Conservation (phyloP, 139 green algal species). For the Micractinium sp. region DNA sequence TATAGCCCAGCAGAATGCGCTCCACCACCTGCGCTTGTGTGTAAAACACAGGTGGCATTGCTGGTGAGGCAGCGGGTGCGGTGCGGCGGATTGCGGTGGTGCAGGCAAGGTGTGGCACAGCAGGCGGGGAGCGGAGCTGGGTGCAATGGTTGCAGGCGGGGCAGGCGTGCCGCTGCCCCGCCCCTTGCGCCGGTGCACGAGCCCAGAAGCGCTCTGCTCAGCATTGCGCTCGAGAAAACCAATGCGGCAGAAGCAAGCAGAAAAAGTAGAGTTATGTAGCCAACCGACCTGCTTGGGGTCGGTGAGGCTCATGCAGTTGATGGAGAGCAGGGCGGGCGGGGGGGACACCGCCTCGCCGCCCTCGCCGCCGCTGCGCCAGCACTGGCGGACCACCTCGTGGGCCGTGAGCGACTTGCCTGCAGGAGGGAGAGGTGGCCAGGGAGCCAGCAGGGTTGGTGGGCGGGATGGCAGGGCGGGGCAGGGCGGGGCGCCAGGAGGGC, state of each 20-base stretch:
- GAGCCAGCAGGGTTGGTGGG: background rate
- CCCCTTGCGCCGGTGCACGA: background rate
- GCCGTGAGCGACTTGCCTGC: constrained; percentile 61
- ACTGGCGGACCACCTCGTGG: constrained; percentile 45
- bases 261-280: no score
- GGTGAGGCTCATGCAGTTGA: constrained; percentile 70
- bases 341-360: background rate
- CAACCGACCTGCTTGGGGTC: constrained; percentile 32
- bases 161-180: background rate
- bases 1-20: constrained; percentile 25
- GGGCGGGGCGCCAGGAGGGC: no score
- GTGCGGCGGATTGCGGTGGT: background rate
- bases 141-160: background rate
- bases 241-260: no score
- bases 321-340: constrained; percentile 54
- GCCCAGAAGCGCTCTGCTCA: background rate
- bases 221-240: no score
- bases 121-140: background rate
- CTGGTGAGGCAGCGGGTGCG: background rate
- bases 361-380: constrained; percentile 2
- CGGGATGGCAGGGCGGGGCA: background rate
- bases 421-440: background rate
- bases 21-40: constrained; percentile 32
- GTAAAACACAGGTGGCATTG: no score
- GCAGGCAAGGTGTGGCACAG: background rate